phyloP scores from a whole-genome alignment of 441 rosid species.

The Daphne laureola region DNA sequence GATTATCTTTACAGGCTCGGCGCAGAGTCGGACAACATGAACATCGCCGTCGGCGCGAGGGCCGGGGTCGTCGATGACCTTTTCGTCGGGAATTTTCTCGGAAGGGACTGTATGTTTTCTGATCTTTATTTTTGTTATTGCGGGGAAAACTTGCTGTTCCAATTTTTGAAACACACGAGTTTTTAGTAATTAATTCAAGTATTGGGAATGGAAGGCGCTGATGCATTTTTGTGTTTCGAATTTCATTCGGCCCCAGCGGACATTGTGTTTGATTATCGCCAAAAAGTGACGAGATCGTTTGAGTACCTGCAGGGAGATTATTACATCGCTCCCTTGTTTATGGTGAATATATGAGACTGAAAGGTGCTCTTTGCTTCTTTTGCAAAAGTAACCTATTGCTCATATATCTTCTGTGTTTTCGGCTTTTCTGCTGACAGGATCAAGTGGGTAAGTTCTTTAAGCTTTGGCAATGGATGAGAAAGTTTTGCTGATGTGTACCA shows the following conservation, averaged over 20 bases:
- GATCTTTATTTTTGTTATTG: constrained; percentile 1
- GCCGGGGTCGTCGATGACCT: constrained; percentile 74
- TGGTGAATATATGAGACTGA: constrained; percentile 33
- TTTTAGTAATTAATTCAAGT: background rate
- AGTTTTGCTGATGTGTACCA: constrained; percentile 21
- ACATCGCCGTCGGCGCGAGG: constrained; percentile 81
- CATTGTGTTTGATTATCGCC: constrained; percentile 92
- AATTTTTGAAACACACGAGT: constrained; percentile 2
- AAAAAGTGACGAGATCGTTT: constrained; percentile 81
- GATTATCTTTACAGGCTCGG: constrained; percentile 85
- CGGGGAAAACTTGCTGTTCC: background rate
- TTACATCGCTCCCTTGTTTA: constrained; percentile 76
- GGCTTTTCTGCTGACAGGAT: constrained; percentile 50
- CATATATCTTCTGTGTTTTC: background rate
- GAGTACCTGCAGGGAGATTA: constrained; percentile 90
- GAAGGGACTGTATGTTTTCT: constrained; percentile 56
- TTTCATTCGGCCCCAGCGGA: no score
- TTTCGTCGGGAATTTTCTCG: constrained; percentile 75
- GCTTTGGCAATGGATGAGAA: constrained; percentile 27
- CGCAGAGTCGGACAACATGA: constrained; percentile 75
- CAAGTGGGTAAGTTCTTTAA: constrained; percentile 79
- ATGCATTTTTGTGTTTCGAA: background rate
- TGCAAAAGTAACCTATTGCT: background rate
- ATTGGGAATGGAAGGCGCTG: background rate
- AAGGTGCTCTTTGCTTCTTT: background rate